A percentile compares a stretch with the other conserved stretches of the same genome.
phyloP scores from a whole-genome alignment of 306 rosid genomes.

The Quercus aquifolioides region DNA sequence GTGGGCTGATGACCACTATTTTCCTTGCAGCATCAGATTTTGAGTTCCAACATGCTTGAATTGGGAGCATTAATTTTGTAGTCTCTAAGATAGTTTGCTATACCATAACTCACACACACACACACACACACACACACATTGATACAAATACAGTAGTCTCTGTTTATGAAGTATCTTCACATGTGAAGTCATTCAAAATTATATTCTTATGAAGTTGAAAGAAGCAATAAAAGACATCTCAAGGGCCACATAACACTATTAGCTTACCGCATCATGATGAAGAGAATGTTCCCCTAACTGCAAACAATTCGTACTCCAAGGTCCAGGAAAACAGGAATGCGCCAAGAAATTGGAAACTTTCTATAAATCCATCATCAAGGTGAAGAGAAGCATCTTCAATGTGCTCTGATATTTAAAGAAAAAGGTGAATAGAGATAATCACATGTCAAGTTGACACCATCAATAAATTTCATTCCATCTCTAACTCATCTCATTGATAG shows the following conservation, averaged over 20 bases:
- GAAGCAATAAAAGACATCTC: not conserved
- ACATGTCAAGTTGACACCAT: not conserved
- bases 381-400: constrained; percentile 67
- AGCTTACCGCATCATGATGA: constrained; percentile 49
- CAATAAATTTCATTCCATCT: not conserved
- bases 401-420: constrained; percentile 63
- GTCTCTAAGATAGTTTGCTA: not conserved
- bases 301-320: constrained; percentile 70
- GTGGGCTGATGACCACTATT: constrained; percentile 44
- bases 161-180: not conserved
- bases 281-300: constrained; percentile 63
- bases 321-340: constrained; percentile 67
- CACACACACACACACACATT: not conserved
- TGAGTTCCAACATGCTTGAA: constrained; percentile 37
- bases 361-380: constrained; percentile 75
- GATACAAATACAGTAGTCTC: not conserved
- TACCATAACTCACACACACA: too few species aligned
- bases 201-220: not conserved
- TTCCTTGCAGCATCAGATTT: constrained; percentile 46
- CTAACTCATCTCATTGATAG: too few species aligned
- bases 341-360: constrained; percentile 75
- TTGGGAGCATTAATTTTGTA: not conserved
- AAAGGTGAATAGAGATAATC: not conserved
- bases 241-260: not conserved
- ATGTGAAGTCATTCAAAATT: not conserved